Conservation (phyloP, 495 filamentous ascomycete species). For the Lasiosphaeria ovina region DNA sequence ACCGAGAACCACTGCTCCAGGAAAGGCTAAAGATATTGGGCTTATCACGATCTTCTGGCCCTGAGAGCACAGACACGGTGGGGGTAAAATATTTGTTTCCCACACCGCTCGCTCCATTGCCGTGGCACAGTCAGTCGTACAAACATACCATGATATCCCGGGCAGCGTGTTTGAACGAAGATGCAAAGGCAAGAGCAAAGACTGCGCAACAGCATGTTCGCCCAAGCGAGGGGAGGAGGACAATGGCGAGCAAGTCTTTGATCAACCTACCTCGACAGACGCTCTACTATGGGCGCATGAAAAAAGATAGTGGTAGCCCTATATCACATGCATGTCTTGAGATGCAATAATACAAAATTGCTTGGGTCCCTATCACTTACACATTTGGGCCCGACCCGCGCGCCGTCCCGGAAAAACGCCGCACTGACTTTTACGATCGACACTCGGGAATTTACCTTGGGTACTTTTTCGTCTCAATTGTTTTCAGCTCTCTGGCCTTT, state of each 20-base stretch:
- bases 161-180: too few species aligned
- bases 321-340: neutral
- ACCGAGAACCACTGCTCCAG: slow-evolving; percentile 3
- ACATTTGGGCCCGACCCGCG: neutral
- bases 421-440: neutral
- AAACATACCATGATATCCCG: too few species aligned
- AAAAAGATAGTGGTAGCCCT: neutral
- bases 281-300: neutral
- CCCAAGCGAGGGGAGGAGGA: neutral
- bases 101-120: too few species aligned
- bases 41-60: too few species aligned
- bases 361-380: neutral
- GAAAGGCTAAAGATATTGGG: neutral
- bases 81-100: too few species aligned
- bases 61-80: too few species aligned
- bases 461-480: too few species aligned
- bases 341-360: neutral
- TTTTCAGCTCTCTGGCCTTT: too few species aligned
- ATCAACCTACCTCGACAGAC: neutral
- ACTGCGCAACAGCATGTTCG: too few species aligned
- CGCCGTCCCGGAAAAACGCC: neutral
- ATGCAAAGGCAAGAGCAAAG: too few species aligned
- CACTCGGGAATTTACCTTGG: too few species aligned
- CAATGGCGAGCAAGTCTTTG: neutral
- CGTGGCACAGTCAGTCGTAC: too few species aligned